Evolutionary conservation across 768 basidiomycete genomes (phyloP), one percentile per base, ranked within the genome.

Genomic region (Chlorophyllum brunneum): DNA sequence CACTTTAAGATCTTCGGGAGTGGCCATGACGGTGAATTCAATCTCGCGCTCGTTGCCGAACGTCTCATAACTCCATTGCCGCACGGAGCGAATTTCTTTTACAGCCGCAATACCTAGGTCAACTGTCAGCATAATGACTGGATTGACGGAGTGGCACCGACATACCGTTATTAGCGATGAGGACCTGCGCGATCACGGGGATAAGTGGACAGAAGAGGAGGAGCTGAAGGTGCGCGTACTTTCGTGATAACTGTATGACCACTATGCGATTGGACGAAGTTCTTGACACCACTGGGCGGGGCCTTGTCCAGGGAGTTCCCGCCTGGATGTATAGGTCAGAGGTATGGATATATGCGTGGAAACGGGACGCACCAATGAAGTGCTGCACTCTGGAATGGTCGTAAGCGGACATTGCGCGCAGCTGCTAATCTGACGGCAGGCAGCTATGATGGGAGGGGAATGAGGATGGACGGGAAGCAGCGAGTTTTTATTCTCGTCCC

Each of bases 21-120:
- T 99, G 45, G 97, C 94, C 97, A 99, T 98, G 55, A 98, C 97
- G 33, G 94, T 95, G 77, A 99, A 98, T 68, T 99, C 95, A 72
- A 99, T 80, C 49, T 89, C 91, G 59, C 92, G 87, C 65, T 99
- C 97, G 49, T 84, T 85, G 55, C 97, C 97, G 70, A 99, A 99
- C 0, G 95, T 94, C 73, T 98, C 97, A 73, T 98, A 99, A 63
- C 92, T 94, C 97, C 97, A 99, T 83, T 98, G 95, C 52, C 97
- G 84, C 60, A 99, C 88, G 41, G 97, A 98, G 43, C 97, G 86
- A 63, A 99, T 99, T 74, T 98, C 97, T 71, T 99, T 99, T 43
- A 99, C 97, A 49, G 95, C 97, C 46, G 95, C 95, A 63, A 98
- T 99, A 79, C 92, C 91, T 91, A 58, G n/a, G 51, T 29, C 53